These are phyloP conservation scores for Discostella stelligeroides DNA, from an alignment of 108 stramenopile genomes.

Conservation along the genomic window DNA sequence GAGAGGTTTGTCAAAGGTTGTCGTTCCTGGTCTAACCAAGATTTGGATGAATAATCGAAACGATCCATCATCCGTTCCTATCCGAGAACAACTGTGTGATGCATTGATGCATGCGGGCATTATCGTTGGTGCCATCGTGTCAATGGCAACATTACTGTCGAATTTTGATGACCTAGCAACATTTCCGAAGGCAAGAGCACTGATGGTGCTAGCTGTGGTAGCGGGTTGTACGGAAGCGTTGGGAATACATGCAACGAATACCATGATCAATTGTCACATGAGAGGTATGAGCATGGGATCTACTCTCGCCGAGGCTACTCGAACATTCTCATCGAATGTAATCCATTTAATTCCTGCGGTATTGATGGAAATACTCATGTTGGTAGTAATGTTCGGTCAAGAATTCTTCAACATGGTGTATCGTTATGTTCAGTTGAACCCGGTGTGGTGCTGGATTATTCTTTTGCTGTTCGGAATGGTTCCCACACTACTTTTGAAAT, in stretches of 20 bases:
- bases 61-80: neutral
- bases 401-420: conserved; percentile 9
- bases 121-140: conserved; percentile 1
- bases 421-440: neutral
- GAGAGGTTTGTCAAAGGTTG: conserved; percentile 11
- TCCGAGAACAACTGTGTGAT: conserved; percentile 2
- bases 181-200: conserved; percentile 8
- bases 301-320: neutral
- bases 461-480: conserved; percentile 1
- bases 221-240: conserved; percentile 20
- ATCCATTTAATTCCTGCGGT: conserved; percentile 23
- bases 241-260: conserved; percentile 2
- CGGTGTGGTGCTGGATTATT: conserved; percentile 12
- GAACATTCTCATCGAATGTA: conserved; percentile 1
- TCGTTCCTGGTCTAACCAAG: conserved; percentile 5
- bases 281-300: conserved; percentile 5
- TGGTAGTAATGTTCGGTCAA: conserved; percentile 21
- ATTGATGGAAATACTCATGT: conserved; percentile 32
- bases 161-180: conserved; percentile 10
- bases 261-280: conserved; percentile 8
- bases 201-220: conserved; percentile 9
- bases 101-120: conserved; percentile 20
- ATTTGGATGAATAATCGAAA: conserved; percentile 16
- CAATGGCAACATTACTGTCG: neutral
- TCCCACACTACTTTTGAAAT: neutral